phyloP scores from a whole-genome alignment of 2,329 filamentous ascomycete genomes.

The Beauveria medogensis region DNA sequence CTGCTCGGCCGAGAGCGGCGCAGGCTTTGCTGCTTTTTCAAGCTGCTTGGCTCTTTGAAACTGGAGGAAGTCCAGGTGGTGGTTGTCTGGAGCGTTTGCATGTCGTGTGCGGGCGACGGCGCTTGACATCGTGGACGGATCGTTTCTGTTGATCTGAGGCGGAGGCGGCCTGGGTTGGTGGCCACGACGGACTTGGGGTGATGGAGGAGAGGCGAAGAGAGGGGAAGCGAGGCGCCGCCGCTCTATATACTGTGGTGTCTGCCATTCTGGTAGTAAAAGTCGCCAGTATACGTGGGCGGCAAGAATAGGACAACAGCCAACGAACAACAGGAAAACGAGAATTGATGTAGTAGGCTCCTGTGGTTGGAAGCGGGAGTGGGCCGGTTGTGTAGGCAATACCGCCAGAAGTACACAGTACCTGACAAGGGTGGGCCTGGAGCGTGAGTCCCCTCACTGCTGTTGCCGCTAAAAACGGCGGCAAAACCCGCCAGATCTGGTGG shows the following conservation, averaged over 20 bases:
- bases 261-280: neutral
- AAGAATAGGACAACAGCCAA: neutral
- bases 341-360: neutral
- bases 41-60: conserved; percentile 3
- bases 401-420: conserved; percentile 12
- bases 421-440: too few species aligned
- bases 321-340: neutral
- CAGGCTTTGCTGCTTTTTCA: neutral
- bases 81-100: neutral
- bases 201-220: neutral
- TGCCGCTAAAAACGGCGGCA: too few species aligned
- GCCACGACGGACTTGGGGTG: too few species aligned
- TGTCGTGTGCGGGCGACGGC: neutral
- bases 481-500: too few species aligned
- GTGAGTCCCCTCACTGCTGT: too few species aligned
- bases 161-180: too few species aligned
- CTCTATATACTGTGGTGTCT: neutral
- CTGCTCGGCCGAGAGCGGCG: conserved; percentile 16
- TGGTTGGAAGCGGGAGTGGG: neutral
- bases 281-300: neutral
- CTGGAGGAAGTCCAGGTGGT: conserved; percentile 12
- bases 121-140: neutral
- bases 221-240: neutral
- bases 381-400: neutral
- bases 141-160: neutral